A percentile compares a stretch with the other conserved stretches of the same genome.
Conservation (phyloP, 495 filamentous ascomycete species). For the Hypoxylon crocopeplum region DNA sequence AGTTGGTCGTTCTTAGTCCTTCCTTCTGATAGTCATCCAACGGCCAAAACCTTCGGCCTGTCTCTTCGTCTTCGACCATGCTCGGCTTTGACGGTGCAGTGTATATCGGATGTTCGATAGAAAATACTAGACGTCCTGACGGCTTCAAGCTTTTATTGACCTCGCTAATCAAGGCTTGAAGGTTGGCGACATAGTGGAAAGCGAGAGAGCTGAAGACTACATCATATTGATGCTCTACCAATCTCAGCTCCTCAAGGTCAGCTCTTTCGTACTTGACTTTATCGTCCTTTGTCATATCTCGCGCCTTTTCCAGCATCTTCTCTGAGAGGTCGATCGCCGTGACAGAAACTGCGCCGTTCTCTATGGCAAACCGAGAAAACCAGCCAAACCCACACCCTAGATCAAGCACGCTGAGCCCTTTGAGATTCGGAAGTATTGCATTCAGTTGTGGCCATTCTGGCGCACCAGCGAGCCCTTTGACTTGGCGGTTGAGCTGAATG, state of each 20-base stretch:
- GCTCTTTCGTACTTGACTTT: constrained; percentile 38
- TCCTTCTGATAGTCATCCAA: constrained; percentile 46
- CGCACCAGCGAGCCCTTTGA: constrained; percentile 35
- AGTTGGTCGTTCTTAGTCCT: constrained; percentile 41
- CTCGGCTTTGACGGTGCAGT: constrained; percentile 42
- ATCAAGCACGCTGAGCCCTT: constrained; percentile 39
- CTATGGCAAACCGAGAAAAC: constrained; percentile 44
- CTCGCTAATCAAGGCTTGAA: constrained; percentile 36
- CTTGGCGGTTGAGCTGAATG: constrained; percentile 39
- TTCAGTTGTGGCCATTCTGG: constrained; percentile 45
- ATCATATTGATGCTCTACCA: constrained; percentile 32
- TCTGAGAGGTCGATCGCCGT: constrained; percentile 46
- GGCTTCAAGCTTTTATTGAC: constrained; percentile 38
- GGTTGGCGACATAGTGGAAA: constrained; percentile 45
- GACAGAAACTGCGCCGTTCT: constrained; percentile 38
- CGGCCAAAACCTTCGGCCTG: constrained; percentile 39
- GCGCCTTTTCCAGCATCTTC: constrained; percentile 44
- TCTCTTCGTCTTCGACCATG: constrained; percentile 32
- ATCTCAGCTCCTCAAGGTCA: constrained; percentile 38
- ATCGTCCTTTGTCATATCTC: constrained; percentile 34
- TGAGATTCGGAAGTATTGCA: constrained; percentile 38
- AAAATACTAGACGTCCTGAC: constrained; percentile 44
- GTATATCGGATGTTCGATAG: constrained; percentile 48
- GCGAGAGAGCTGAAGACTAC: constrained; percentile 46
- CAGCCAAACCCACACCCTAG: constrained; percentile 50